These are phyloP conservation scores for Fonsecaea nubica DNA, from an alignment of 2,329 filamentous ascomycete species.

Conservation along the genomic window DNA sequence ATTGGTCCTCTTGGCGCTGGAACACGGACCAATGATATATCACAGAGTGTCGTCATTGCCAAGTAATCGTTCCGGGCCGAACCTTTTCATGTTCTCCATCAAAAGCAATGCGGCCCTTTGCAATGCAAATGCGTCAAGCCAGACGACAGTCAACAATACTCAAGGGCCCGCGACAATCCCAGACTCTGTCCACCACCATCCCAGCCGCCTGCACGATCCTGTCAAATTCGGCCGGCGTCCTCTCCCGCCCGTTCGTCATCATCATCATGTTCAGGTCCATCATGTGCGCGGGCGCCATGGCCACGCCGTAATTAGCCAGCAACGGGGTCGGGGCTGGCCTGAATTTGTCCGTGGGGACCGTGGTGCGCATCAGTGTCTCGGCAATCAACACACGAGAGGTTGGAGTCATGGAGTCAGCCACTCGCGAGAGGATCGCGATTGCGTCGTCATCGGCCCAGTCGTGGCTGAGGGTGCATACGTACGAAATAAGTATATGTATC, in stretches of 20 bases:
- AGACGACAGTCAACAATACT: constrained; percentile 21
- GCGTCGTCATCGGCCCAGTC: constrained; percentile 21
- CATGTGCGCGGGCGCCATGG: constrained; percentile 14
- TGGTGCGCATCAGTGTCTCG: constrained; percentile 17
- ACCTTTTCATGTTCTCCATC: too few relatives aligned
- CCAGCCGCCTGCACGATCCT: constrained; percentile 17
- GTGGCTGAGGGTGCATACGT: constrained; percentile 3
- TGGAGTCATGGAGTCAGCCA: constrained; percentile 14
- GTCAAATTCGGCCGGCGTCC: constrained; percentile 17
- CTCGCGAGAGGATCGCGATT: constrained; percentile 11
- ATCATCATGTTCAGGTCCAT: constrained; percentile 28
- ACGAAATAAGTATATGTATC: neutral
- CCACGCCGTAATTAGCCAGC: constrained; percentile 21
- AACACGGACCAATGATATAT: too few relatives aligned
- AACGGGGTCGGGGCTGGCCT: constrained; percentile 6
- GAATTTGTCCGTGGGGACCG: constrained; percentile 6
- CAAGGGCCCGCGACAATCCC: constrained; percentile 23
- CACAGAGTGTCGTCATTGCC: too few relatives aligned
- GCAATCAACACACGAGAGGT: constrained; percentile 17
- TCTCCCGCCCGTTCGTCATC: constrained; percentile 19
- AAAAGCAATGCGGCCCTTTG: too few relatives aligned
- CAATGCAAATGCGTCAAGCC: neutral
- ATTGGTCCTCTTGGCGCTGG: too few relatives aligned
- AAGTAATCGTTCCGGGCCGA: too few relatives aligned
- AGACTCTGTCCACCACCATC: constrained; percentile 13